Conservation (phyloP, 2,329 filamentous ascomycete genomes). For the Cercospora canescens region DNA sequence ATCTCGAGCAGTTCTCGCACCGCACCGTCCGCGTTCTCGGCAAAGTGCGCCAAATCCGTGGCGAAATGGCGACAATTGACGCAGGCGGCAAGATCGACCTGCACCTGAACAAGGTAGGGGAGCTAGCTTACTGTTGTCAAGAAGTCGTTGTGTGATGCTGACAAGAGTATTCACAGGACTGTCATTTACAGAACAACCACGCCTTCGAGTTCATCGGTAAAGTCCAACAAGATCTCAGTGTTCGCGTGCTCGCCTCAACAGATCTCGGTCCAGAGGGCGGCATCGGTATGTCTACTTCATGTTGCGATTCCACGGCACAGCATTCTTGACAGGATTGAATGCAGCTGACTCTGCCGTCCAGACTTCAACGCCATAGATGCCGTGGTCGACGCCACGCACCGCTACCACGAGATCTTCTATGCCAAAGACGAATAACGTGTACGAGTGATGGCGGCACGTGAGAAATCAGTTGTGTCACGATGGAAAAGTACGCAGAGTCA, state of each 20-base stretch:
- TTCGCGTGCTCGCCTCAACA: conserved; percentile 68
- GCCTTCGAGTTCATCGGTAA: conserved; percentile 78
- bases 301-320: background rate
- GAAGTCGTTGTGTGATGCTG: background rate
- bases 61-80: conserved; percentile 78
- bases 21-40: conserved; percentile 82
- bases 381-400: conserved; percentile 84
- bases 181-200: conserved; percentile 68
- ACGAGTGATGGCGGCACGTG: background rate
- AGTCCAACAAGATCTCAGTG: conserved; percentile 69
- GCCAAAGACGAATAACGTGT: conserved; percentile 40
- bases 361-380: conserved; percentile 75
- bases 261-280: conserved; percentile 62
- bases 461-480: background rate
- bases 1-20: conserved; percentile 72
- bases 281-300: conserved; percentile 56
- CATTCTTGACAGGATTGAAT: background rate
- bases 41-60: conserved; percentile 78
- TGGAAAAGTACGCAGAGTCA: background rate
- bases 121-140: conserved; percentile 35
- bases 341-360: conserved; percentile 37
- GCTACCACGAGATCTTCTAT: conserved; percentile 79
- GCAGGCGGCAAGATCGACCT: conserved; percentile 74
- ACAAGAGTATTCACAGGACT: conserved; percentile 54
- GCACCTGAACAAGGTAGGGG: conserved; percentile 68